phyloP scores from a whole-genome alignment of 1,284 basidiomycete genomes.

The Moniliophthora roreri region DNA sequence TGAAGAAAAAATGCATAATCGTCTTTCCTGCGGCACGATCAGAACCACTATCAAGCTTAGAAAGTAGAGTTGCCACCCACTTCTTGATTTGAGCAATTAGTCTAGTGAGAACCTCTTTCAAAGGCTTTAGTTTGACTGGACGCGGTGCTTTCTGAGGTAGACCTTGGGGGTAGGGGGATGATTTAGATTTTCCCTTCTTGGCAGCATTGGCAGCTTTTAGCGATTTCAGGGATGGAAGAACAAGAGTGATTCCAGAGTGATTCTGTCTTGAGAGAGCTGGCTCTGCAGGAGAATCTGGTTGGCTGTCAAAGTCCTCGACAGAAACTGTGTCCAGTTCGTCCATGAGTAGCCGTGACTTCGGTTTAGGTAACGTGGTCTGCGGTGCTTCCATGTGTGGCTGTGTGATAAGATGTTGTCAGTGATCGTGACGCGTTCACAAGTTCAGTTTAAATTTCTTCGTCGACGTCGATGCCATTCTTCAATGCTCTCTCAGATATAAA shows the following conservation, averaged over 20 bases:
- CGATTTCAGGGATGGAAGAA: slow-evolving; percentile 47
- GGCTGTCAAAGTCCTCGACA: slow-evolving; percentile 15
- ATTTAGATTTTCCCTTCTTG: slow-evolving; percentile 35
- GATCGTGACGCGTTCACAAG: no score
- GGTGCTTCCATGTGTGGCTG: no score
- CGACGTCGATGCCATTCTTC: slow-evolving; percentile 34
- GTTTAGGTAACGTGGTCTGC: no score
- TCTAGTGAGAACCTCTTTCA: slow-evolving; percentile 68
- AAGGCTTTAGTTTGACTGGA: slow-evolving; percentile 71
- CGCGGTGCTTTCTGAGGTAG: slow-evolving; percentile 39
- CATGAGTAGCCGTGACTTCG: no score
- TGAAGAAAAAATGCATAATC: slow-evolving; percentile 82
- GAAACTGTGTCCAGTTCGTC: slow-evolving; percentile 13
- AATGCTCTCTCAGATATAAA: slow-evolving; percentile 30
- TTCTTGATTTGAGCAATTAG: slow-evolving; percentile 75
- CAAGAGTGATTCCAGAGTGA: slow-evolving; percentile 37
- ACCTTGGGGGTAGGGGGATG: slow-evolving; percentile 28
- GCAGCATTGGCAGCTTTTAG: slow-evolving; percentile 39
- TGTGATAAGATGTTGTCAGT: no score
- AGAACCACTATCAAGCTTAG: slow-evolving; percentile 3
- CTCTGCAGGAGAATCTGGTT: slow-evolving; percentile 9
- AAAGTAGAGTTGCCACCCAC: slow-evolving; percentile 36
- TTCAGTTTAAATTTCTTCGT: not conserved
- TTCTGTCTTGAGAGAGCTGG: slow-evolving; percentile 4
- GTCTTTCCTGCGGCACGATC: slow-evolving; percentile 60